phyloP scores from a whole-genome alignment of 2,329 filamentous ascomycete species.

The Colletotrichum sojae region DNA sequence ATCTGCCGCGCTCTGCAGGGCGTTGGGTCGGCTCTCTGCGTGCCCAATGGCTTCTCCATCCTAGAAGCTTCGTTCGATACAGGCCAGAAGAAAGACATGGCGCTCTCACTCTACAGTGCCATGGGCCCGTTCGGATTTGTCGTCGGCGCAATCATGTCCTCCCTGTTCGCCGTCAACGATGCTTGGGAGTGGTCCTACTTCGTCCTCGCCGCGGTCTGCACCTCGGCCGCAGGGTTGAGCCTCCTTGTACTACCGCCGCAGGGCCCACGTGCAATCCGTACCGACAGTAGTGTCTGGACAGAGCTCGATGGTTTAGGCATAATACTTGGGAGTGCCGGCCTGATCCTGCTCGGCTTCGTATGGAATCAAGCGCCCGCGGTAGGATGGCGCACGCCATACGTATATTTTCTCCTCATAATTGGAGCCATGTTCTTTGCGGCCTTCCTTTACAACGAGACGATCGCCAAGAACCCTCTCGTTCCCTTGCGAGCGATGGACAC shows the following conservation, averaged over 20 bases:
- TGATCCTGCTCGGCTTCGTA: slow-evolving; percentile 65
- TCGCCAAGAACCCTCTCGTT: slow-evolving; percentile 66
- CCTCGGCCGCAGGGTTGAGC: slow-evolving; percentile 19
- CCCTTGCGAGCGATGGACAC: slow-evolving; percentile 65
- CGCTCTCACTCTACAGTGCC: slow-evolving; percentile 53
- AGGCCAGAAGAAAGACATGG: slow-evolving; percentile 52
- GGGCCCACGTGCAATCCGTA: neutral
- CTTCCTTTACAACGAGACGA: slow-evolving; percentile 52
- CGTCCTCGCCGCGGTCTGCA: slow-evolving; percentile 15
- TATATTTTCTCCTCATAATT: slow-evolving; percentile 55
- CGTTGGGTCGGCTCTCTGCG: slow-evolving; percentile 66
- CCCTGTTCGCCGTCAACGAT: slow-evolving; percentile 44
- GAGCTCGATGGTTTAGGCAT: slow-evolving; percentile 52
- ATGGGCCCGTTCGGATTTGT: slow-evolving; percentile 51
- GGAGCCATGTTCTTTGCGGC: slow-evolving; percentile 48
- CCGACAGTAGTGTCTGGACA: slow-evolving; percentile 46
- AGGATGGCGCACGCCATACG: slow-evolving; percentile 60
- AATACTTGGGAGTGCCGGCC: slow-evolving; percentile 52
- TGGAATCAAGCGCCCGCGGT: slow-evolving; percentile 63
- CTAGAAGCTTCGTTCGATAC: slow-evolving; percentile 65
- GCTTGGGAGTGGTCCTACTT: slow-evolving; percentile 28
- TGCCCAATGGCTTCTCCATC: slow-evolving; percentile 71
- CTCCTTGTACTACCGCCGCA: slow-evolving; percentile 39
- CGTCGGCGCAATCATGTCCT: slow-evolving; percentile 48
- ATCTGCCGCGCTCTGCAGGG: slow-evolving; percentile 65